Conservation (phyloP, 108 stramenopile genomes). For the Epithemia pelagica region DNA sequence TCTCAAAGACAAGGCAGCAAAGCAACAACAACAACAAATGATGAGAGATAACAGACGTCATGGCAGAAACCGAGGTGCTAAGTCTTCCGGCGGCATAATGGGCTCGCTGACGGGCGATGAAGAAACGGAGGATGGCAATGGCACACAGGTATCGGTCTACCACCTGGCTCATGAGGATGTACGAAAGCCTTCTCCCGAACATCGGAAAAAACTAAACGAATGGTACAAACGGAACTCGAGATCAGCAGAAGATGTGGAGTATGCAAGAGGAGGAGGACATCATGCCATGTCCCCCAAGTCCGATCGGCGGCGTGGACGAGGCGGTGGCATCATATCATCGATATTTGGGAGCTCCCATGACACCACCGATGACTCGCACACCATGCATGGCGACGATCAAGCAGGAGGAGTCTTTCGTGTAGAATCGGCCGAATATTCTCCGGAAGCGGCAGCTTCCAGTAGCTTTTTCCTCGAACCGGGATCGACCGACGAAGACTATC, state of each 20-base stretch:
- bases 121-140: background rate
- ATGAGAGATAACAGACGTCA: background rate
- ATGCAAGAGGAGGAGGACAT: background rate
- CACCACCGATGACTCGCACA: background rate
- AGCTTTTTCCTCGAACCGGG: background rate
- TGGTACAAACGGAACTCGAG: background rate
- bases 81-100: too few species aligned
- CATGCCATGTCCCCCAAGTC: background rate
- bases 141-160: background rate
- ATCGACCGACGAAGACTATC: constrained; percentile 13
- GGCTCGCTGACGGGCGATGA: background rate
- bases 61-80: too few species aligned
- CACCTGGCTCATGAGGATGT: background rate
- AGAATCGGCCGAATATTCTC: background rate
- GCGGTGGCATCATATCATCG: background rate
- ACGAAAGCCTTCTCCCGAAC: background rate
- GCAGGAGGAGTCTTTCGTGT: background rate
- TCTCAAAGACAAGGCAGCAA: background rate
- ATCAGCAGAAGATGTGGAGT: background rate
- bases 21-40: background rate
- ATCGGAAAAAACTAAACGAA: constrained; percentile 2
- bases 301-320: background rate
- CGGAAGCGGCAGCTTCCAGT: background rate
- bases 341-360: background rate
- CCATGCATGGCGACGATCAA: background rate